Evolutionary conservation across 495 filamentous ascomycete genomes (phyloP), one percentile per base, ranked within the genome.

Genomic region (Penicillium parvum): DNA sequence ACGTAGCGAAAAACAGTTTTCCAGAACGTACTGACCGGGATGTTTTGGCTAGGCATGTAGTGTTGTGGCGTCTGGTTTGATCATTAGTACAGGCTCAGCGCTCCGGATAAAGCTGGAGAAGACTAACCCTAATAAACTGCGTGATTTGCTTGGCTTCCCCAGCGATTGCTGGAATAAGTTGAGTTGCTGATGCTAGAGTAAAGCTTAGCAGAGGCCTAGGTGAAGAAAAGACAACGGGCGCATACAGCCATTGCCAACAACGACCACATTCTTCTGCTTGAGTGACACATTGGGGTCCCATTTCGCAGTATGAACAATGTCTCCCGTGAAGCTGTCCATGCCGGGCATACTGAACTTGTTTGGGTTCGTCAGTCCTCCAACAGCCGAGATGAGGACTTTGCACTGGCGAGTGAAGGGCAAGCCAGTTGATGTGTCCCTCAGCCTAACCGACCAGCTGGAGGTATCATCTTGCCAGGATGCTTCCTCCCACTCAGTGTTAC

Each of bases 181-280:
- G 66, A 14, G 60, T 50, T n/a, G 58, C 60, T 33, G 52, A 52
- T 11, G 38, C 52, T 57, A 32, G 2, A 7, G 1, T 9, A 21
- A 15, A 15, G 16, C 6, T 21, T 22, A 41, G 38, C 38, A 32
- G 18, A 6, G 27, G 20, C 5, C 23, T 17, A 23, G 15, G n/a
- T n/a, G n/a, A n/a, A n/a, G 22, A 38, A 16, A 34, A 17, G 3
- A 2, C 1, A 34, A 8, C n/a, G 3, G 15, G 18, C 17, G 8
- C 15, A 10, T 72, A 48, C 76, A 80, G 3, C 78, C 78, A 29
- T 78, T 80, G 2, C 79, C 78, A 43, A 83, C 64, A 21, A 83
- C 65, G n/a, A 78, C 68, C 8, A 83, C 69, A 28, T 68, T 48
- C 49, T 79, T 81, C 2, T 57, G 66, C 3, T 43, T 49, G 25